Conservation (phyloP, 805 yeast genomes). For the Scheffersomyces stipitis region DNA sequence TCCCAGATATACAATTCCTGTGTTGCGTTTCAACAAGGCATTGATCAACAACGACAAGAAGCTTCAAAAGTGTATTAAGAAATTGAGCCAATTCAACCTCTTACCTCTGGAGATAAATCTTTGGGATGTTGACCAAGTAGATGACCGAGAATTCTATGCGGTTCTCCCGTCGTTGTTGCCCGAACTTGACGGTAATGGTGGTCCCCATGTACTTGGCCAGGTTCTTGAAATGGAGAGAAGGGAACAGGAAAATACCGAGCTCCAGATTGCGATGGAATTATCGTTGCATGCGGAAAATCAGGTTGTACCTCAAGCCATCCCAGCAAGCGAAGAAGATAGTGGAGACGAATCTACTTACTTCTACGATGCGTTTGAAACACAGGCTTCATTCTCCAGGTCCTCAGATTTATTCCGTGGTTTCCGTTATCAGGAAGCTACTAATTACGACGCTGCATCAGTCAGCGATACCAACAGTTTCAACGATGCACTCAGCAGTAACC, state of each 20-base stretch:
- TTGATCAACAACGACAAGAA: constrained; percentile 16
- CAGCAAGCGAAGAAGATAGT: neutral
- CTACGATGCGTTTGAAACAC: neutral
- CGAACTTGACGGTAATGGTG: constrained; percentile 2
- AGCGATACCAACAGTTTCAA: too few relatives aligned
- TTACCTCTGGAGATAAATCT: constrained; percentile 17
- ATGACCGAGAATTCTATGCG: constrained; percentile 18
- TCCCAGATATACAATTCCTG: constrained; percentile 21
- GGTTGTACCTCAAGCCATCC: neutral
- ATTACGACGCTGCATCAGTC: too few relatives aligned
- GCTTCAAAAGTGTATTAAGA: constrained; percentile 16
- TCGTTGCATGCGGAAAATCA: neutral
- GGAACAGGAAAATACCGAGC: neutral
- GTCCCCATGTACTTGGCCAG: neutral
- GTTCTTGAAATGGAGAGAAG: neutral
- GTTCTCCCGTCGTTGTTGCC: constrained; percentile 19
- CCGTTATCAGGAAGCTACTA: neutral
- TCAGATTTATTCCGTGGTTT: neutral
- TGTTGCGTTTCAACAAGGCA: constrained; percentile 20
- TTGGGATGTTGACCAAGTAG: constrained; percentile 22
- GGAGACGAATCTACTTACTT: neutral
- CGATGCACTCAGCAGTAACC: too few relatives aligned
- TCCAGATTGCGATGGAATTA: neutral
- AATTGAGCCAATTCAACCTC: constrained; percentile 14
- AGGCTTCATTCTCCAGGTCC: neutral